Base-by-base conservation (phyloP, 2,329 filamentous ascomycete genomes). In the Curvularia hawaiiensis region DNA sequence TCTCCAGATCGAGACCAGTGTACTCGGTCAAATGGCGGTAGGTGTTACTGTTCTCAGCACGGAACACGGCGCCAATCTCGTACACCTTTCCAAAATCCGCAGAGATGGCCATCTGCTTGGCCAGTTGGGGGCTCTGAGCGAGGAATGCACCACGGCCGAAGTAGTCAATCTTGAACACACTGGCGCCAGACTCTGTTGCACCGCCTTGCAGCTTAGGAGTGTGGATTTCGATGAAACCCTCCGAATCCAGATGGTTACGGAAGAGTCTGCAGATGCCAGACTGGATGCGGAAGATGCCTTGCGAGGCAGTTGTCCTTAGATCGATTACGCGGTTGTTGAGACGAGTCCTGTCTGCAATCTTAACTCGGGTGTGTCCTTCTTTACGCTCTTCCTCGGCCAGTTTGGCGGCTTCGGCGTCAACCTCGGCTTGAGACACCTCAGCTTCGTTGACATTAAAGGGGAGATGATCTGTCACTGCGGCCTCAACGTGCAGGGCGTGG, bases 11-110 rank as follows among this genome's bases (percentile, higher is more conserved):
- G 30, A 97, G 82, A 54, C 93, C 93, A 4, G 92, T 97, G 74
- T 96, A 97, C 75, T 97, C 93, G 0, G 93, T 97, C 82, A 97
- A 82, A 75, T 97, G 93, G 38, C 93, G 88, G 71, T 97, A 93
- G 0, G 93, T 97, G 76, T 97, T 97, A 72, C 91, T 96, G 79
- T 97, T 96, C 75, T 97, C 93, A 0, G 93, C 93, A 65, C 93
- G 88, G 83, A 97, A 97, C 7, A 97, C 92, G 2, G 91, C 88
- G 16, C 91, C 91, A 63, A 95, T 88, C 74, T 97, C 93, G 70
- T 94, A 97, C 7, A 97, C 93, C 50, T 88, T 87, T 56, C 89
- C 89, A 72, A 97, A 95, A 73, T 97, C 93, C 28, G 92, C 89
- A 5, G 92, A 91, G 40, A 97, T 92, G 50, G 88, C 86, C 90